phyloP scores from a whole-genome alignment of 2,329 filamentous ascomycete species.

The Thielaviopsis musarum region DNA sequence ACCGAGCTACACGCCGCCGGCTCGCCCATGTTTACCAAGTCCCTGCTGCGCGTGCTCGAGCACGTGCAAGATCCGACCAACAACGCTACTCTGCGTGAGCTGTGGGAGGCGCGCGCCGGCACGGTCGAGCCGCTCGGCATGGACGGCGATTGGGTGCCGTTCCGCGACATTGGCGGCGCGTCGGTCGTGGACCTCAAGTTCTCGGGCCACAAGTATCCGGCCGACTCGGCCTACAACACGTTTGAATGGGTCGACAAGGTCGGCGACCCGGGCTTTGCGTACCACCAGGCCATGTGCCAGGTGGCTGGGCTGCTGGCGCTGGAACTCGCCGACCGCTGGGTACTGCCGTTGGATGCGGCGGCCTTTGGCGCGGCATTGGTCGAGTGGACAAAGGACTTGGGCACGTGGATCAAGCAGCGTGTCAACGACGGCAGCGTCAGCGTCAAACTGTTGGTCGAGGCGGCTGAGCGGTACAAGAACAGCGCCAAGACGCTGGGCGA shows the following conservation, averaged over 20 bases:
- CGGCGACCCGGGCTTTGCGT: slow-evolving; percentile 66
- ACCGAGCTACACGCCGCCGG: slow-evolving; percentile 52
- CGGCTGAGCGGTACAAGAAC: slow-evolving; percentile 39
- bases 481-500: slow-evolving; percentile 33
- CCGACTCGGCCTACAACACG: slow-evolving; percentile 77
- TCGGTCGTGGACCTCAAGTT: slow-evolving; percentile 81
- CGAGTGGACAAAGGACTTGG: slow-evolving; percentile 49
- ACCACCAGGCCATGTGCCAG: slow-evolving; percentile 65
- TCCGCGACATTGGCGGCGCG: slow-evolving; percentile 79
- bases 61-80: slow-evolving; percentile 55
- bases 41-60: slow-evolving; percentile 56
- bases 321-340: slow-evolving; percentile 64
- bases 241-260: slow-evolving; percentile 70
- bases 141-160: slow-evolving; percentile 71
- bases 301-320: slow-evolving; percentile 69
- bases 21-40: slow-evolving; percentile 60
- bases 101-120: slow-evolving; percentile 53
- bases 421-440: slow-evolving; percentile 19
- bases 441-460: slow-evolving; percentile 28
- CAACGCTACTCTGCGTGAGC: slow-evolving; percentile 54
- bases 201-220: slow-evolving; percentile 46
- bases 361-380: slow-evolving; percentile 52
- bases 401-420: slow-evolving; percentile 44
- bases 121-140: slow-evolving; percentile 54
- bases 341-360: slow-evolving; percentile 67